Evolutionary conservation across 2,329 filamentous ascomycete species (phyloP), one percentile per base, ranked within the genome.

Genomic region (Cladosporium sp.): DNA sequence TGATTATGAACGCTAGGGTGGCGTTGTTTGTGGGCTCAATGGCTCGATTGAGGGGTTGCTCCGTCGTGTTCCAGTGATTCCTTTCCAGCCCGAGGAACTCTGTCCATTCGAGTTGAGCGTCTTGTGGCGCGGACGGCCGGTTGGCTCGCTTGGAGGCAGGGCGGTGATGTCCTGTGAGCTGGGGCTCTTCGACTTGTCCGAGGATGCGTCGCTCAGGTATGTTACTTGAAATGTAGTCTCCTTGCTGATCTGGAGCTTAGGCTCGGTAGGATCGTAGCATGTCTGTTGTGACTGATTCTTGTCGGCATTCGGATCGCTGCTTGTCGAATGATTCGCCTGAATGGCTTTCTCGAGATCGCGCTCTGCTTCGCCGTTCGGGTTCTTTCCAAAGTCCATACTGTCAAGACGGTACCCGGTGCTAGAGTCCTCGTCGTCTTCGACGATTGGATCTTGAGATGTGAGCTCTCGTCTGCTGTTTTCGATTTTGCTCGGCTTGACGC

Each of bases 361-460:
- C 32, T 35, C 13, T 7, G 13, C 11, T n/a, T 35, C 32, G n/a
- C 8, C n/a, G 5, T n/a, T 8, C 7, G 3, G 3, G 32, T 16
- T n/a, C 16, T 40, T 48, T n/a, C 40, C 36, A 9, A 48, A 22
- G 4, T 39, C 36, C 19, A 48, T 48, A 8, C n/a, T 15, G 16
- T 30, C 11, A 5, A 48, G 45, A 11, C 16, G 45, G 19, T 48
- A 48, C 4, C 3, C n/a, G 7, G 7, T 35, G 32, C 15, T 16
- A 7, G 32, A 35, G 12, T 35, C 13, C 0, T 19, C 18, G 6
- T 32, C 13, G 7, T 22, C 8, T 16, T 48, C 45, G 6, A 48
- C 27, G 13, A 48, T 48, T 7, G 45, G 45, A 8, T 48, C 45
- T 19, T 48, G 45, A 15, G 45, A 48, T 27, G 8, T n/a, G 8